These are phyloP conservation scores for Ganoderma leucocontextum DNA, from an alignment of 1,284 basidiomycete species.

Conservation along the genomic window DNA sequence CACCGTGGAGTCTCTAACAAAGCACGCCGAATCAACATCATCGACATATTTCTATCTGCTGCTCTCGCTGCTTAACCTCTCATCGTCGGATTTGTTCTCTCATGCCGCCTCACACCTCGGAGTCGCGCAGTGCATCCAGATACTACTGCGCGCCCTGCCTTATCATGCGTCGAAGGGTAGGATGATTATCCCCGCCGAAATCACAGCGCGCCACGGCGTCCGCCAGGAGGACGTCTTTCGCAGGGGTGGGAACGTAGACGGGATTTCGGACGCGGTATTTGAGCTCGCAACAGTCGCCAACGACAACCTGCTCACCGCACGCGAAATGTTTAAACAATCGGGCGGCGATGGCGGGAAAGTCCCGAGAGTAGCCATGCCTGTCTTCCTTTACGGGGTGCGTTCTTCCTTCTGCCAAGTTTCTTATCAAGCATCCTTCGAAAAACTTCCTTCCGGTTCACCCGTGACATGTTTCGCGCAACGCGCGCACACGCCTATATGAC, in stretches of 20 bases:
- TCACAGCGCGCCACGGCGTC: constrained; percentile 82
- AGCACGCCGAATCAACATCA: constrained; percentile 81
- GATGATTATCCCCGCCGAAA: constrained; percentile 86
- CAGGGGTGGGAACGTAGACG: constrained; percentile 67
- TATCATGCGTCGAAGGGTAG: constrained; percentile 77
- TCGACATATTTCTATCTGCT: constrained; percentile 84
- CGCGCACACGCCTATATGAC: constrained; percentile 18
- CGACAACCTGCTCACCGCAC: constrained; percentile 88
- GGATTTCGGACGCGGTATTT: constrained; percentile 81
- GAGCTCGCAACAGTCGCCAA: constrained; percentile 92
- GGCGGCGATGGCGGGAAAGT: constrained; percentile 57
- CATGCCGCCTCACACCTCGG: constrained; percentile 87
- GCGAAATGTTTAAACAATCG: constrained; percentile 76
- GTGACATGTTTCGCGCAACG: constrained; percentile 11
- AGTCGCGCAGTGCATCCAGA: constrained; percentile 73
- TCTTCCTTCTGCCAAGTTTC: constrained; percentile 17
- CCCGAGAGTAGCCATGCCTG: constrained; percentile 72
- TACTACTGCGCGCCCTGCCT: constrained; percentile 80
- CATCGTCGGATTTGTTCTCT: constrained; percentile 68
- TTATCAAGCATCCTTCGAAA: constrained; percentile 42
- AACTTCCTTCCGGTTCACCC: constrained; percentile 24
- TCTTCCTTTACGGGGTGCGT: constrained; percentile 80
- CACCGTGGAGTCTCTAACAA: constrained; percentile 74
- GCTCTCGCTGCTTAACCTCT: constrained; percentile 74
- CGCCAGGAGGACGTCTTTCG: constrained; percentile 90